These are phyloP conservation scores for Helicostylum pulchrum DNA, from an alignment of 192 early-diverging fungal species.

Conservation along the genomic window DNA sequence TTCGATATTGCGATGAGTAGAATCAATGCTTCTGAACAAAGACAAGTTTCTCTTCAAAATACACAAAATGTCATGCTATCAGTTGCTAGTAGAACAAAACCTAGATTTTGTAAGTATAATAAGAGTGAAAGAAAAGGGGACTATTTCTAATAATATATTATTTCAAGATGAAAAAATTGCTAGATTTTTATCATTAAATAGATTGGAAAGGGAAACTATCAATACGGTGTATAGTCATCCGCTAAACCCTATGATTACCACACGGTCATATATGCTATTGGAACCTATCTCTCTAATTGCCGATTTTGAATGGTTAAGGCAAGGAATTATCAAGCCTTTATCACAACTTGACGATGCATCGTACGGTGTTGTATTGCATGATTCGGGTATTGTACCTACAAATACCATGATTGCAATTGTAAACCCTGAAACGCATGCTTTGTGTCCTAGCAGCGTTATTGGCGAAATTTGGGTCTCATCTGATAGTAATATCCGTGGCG, in stretches of 20 bases:
- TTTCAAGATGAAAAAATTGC: constrained; percentile 46
- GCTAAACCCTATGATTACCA: constrained; percentile 77
- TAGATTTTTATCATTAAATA: constrained; percentile 56
- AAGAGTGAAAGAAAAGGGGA: not conserved
- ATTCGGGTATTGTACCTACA: constrained; percentile 68
- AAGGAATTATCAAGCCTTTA: constrained; percentile 58
- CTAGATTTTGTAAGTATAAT: constrained; percentile 40
- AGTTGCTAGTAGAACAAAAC: constrained; percentile 47
- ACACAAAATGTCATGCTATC: constrained; percentile 66
- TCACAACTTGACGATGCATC: constrained; percentile 48
- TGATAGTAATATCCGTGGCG: constrained; percentile 47
- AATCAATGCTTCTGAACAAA: constrained; percentile 29
- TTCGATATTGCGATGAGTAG: constrained; percentile 62
- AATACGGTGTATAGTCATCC: constrained; percentile 71
- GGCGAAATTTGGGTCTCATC: constrained; percentile 87
- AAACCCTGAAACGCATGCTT: constrained; percentile 63
- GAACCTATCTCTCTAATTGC: constrained; percentile 64
- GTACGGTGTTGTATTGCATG: constrained; percentile 57
- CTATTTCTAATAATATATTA: not conserved
- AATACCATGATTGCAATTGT: constrained; percentile 84
- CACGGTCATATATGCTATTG: constrained; percentile 74
- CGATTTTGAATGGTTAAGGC: constrained; percentile 60
- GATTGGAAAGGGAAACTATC: constrained; percentile 64
- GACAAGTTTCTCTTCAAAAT: constrained; percentile 21
- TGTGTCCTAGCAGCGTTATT: constrained; percentile 65